phyloP scores from a whole-genome alignment of 352 stramenopile genomes.

The Globisporangium uncinulatum region DNA sequence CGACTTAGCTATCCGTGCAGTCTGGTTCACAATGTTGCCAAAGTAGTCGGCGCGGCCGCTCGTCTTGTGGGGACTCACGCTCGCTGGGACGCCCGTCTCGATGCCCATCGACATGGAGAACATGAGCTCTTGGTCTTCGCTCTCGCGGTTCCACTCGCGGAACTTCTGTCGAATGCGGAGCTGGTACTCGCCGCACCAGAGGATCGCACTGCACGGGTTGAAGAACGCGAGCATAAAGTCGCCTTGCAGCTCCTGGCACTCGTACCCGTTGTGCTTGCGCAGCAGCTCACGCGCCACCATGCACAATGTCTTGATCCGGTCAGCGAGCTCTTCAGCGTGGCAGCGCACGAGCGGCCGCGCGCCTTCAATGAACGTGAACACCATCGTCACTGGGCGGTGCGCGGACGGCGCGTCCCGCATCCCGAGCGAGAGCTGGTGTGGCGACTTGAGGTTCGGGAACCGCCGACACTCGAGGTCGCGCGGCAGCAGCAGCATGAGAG shows the following conservation, averaged over 20 bases:
- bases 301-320: conserved; percentile 82
- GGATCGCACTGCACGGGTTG: conserved; percentile 68
- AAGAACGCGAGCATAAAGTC: conserved; percentile 90
- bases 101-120: conserved; percentile 88
- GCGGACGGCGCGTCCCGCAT: conserved; percentile 83
- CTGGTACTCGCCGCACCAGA: conserved; percentile 86
- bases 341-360: conserved; percentile 73
- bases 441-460: conserved; percentile 71
- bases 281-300: conserved; percentile 69
- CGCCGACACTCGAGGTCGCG: conserved; percentile 69
- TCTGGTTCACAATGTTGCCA: conserved; percentile 88
- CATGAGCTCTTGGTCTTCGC: conserved; percentile 70
- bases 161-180: conserved; percentile 73
- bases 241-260: conserved; percentile 84
- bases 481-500: conserved; percentile 77
- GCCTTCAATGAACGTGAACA: conserved; percentile 88
- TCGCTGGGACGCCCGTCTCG: conserved; percentile 74
- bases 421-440: conserved; percentile 58
- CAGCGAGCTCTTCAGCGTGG: conserved; percentile 77
- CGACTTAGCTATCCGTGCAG: conserved; percentile 80
- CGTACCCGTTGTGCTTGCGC: conserved; percentile 80
- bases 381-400: conserved; percentile 78
- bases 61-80: conserved; percentile 85
- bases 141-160: conserved; percentile 66
- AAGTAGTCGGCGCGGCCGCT: conserved; percentile 87